Evolutionary conservation across 192 early-diverging fungal species (phyloP).

Genomic region (Umbelopsis sp.): DNA sequence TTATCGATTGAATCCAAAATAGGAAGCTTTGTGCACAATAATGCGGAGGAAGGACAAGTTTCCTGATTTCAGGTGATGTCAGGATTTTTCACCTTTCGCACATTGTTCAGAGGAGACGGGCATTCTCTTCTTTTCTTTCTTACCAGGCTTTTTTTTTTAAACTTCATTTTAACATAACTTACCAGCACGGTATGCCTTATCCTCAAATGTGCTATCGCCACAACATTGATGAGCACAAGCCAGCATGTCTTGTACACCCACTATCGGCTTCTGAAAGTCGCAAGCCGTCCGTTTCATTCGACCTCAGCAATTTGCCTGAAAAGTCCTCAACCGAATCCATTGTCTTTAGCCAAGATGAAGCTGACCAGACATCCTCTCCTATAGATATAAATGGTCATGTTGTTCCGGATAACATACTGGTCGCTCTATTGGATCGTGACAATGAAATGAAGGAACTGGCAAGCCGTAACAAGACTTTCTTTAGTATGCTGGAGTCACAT

Average conservation of each 20-base stretch:
- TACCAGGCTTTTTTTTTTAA: slow-evolving; percentile 7
- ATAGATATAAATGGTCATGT: slow-evolving; percentile 33
- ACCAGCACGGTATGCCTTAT: slow-evolving; percentile 5
- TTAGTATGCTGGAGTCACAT: slow-evolving; percentile 23
- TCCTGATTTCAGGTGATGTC: slow-evolving; percentile 19
- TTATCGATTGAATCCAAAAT: slow-evolving; percentile 10
- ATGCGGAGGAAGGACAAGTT: slow-evolving; percentile 1
- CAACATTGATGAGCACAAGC: background rate
- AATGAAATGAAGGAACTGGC: slow-evolving; percentile 39
- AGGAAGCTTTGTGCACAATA: slow-evolving; percentile 15
- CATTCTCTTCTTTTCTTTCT: slow-evolving; percentile 14
- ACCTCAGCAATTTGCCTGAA: slow-evolving; percentile 16
- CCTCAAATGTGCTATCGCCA: slow-evolving; percentile 16
- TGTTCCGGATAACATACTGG: slow-evolving; percentile 37
- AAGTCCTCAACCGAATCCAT: background rate
- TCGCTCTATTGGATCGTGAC: slow-evolving; percentile 36
- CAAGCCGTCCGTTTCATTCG: slow-evolving; percentile 38
- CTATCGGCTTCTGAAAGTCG: slow-evolving; percentile 18
- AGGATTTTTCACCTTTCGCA: background rate
- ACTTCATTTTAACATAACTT: background rate
- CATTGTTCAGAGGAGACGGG: background rate
- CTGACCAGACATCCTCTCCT: background rate
- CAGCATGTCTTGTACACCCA: background rate
- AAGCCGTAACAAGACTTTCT: slow-evolving; percentile 35
- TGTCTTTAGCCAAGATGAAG: background rate